Percentiles rank a stretch among this genome's conserved stretches.
phyloP scores from a whole-genome alignment of 805 yeast genomes.

The Candida boleticola region DNA sequence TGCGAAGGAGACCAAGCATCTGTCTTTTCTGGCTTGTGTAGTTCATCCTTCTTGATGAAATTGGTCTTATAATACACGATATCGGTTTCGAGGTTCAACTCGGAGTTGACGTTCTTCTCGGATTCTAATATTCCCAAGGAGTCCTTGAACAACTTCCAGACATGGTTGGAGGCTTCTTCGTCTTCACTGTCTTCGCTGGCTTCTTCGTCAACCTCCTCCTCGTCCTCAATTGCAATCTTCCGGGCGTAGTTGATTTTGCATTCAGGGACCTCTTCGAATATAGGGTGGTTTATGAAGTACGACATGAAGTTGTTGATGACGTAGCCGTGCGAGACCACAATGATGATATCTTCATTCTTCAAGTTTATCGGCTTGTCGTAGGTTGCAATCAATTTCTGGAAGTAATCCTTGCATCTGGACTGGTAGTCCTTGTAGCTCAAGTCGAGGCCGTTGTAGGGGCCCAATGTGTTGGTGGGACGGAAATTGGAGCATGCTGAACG shows the following conservation, averaged over 20 bases:
- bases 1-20: conserved; percentile 11
- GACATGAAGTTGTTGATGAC: conserved; percentile 36
- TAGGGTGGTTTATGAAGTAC: conserved; percentile 42
- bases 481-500: conserved; percentile 34
- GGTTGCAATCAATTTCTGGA: conserved; percentile 40
- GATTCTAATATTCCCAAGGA: conserved; percentile 27
- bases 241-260: conserved; percentile 34
- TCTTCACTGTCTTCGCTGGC: conserved; percentile 6
- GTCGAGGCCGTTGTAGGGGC: conserved; percentile 42
- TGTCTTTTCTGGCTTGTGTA: conserved; percentile 16
- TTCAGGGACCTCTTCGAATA: conserved; percentile 44
- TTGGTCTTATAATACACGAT: conserved; percentile 44
- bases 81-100: conserved; percentile 39
- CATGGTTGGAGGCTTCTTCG: conserved; percentile 10
- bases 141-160: conserved; percentile 35
- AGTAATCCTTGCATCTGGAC: conserved; percentile 35
- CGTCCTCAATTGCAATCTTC: conserved; percentile 13
- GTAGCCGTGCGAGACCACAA: conserved; percentile 43
- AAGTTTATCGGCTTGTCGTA: conserved; percentile 36
- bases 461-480: conserved; percentile 41
- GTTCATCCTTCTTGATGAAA: conserved; percentile 36
- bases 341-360: conserved; percentile 31
- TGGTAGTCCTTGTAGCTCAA: conserved; percentile 39
- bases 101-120: conserved; percentile 23
- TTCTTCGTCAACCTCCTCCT: conserved; percentile 9